Percentiles rank a stretch among this genome's conserved stretches.
phyloP scores from a whole-genome alignment of 345 rosid species.

The Citrus maxima region DNA sequence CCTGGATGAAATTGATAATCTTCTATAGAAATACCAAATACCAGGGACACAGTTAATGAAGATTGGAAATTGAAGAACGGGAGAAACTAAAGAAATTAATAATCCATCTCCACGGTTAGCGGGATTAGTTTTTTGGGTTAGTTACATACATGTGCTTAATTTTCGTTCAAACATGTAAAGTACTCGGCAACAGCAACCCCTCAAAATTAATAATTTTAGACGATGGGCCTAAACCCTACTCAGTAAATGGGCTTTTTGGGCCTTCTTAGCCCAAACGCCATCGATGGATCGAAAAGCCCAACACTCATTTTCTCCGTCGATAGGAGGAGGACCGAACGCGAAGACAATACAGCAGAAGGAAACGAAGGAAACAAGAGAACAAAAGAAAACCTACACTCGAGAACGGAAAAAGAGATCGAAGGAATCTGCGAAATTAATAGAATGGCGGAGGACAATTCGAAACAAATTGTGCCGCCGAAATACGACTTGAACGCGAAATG shows the following conservation, averaged over 20 bases:
- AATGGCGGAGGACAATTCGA: constrained; percentile 36
- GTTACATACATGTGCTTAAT: not conserved
- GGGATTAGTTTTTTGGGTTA: not conserved
- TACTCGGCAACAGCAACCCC: not conserved
- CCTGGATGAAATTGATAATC: too few species aligned
- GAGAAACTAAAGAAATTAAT: not conserved
- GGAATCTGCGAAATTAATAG: not conserved
- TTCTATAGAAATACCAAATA: too few species aligned
- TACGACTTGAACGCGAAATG: constrained; percentile 74
- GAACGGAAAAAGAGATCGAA: not conserved
- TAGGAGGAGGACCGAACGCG: not conserved
- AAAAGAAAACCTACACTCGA: not conserved
- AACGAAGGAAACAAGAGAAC: not conserved
- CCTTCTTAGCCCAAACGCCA: not conserved
- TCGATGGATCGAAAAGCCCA: not conserved
- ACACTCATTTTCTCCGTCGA: not conserved
- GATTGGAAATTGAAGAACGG: too few species aligned
- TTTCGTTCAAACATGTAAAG: not conserved
- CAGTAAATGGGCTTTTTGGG: not conserved
- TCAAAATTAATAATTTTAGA: too few species aligned
- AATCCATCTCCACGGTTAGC: not conserved
- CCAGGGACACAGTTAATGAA: too few species aligned
- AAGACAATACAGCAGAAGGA: not conserved
- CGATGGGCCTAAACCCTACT: not conserved
- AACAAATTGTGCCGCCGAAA: constrained; percentile 27